Conservation (phyloP, 345 rosid genomes). For the Pseudoturritis turrita region DNA sequence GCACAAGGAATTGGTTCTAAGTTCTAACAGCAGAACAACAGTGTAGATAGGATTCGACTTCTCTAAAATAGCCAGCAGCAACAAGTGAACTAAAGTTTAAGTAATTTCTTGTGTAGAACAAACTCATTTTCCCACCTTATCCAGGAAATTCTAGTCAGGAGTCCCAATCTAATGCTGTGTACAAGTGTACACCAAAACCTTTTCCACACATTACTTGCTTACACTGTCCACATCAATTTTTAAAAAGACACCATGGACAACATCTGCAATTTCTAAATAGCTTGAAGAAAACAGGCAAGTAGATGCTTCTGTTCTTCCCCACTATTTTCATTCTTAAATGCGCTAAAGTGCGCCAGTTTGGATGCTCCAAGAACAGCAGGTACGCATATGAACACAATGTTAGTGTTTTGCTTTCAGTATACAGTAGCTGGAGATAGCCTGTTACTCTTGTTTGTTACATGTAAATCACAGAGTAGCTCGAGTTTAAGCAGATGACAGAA, state of each 20-base stretch:
- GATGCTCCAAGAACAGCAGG: background rate
- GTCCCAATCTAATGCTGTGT: background rate
- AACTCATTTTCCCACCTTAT: background rate
- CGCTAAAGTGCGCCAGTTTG: background rate
- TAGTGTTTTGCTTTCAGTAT: background rate
- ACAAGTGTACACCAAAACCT: background rate
- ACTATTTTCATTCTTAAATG: background rate
- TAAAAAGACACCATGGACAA: background rate
- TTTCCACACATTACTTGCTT: background rate
- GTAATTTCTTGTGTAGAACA: background rate
- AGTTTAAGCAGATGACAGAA: no score
- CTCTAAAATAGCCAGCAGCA: background rate
- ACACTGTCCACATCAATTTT: background rate
- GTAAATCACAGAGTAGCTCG: no score
- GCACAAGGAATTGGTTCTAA: background rate
- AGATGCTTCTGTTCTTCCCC: background rate
- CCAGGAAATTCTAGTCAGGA: background rate
- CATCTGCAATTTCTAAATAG: background rate
- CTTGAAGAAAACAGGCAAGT: background rate
- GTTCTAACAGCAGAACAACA: background rate
- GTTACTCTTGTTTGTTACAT: background rate
- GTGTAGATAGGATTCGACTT: background rate
- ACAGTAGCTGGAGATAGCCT: background rate
- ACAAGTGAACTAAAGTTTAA: background rate
- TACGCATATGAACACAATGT: background rate